phyloP scores from a whole-genome alignment of 2,329 filamentous ascomycete species.

The Fusarium buharicum region DNA sequence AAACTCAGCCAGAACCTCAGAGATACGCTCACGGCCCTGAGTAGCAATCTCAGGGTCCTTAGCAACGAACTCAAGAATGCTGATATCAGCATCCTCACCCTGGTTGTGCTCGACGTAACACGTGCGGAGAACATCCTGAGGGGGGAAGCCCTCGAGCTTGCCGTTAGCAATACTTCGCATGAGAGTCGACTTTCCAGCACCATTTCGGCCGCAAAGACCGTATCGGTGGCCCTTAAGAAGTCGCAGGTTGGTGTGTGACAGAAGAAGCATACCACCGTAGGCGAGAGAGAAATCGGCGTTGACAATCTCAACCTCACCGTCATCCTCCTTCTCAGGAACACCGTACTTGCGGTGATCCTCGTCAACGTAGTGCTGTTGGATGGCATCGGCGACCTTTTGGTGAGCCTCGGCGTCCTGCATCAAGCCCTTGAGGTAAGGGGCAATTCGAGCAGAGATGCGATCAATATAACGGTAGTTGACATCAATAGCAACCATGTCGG shows the following conservation, averaged over 20 bases:
- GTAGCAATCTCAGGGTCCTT: conserved; percentile 88
- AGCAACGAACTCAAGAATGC: conserved; percentile 89
- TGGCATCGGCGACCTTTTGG: conserved; percentile 73
- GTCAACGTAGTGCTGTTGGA: conserved; percentile 81
- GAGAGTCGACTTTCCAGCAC: conserved; percentile 97
- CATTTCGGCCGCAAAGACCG: conserved; percentile 95
- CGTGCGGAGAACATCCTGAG: conserved; percentile 90
- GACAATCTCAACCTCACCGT: conserved; percentile 94
- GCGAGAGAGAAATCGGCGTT: conserved; percentile 97
- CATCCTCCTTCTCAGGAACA: conserved; percentile 84
- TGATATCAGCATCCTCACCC: conserved; percentile 95
- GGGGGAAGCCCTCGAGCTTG: conserved; percentile 96
- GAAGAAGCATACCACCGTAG: conserved; percentile 95
- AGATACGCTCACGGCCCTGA: conserved; percentile 83
- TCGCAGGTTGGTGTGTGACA: conserved; percentile 94
- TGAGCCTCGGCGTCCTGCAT: conserved; percentile 69
- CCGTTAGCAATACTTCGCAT: conserved; percentile 97
- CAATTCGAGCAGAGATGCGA: conserved; percentile 75
- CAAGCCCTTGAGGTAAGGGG: conserved; percentile 79
- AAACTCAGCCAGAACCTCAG: conserved; percentile 85
- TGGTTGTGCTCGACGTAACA: conserved; percentile 99
- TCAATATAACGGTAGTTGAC: conserved; percentile 82
- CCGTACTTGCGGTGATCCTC: conserved; percentile 92
- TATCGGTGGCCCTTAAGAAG: conserved; percentile 97
- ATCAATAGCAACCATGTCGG: conserved; percentile 86